Evolutionary conservation across 202 grass and related monocot species (phyloP).

Genomic region (Bolboschoenoplectus hybrid): DNA sequence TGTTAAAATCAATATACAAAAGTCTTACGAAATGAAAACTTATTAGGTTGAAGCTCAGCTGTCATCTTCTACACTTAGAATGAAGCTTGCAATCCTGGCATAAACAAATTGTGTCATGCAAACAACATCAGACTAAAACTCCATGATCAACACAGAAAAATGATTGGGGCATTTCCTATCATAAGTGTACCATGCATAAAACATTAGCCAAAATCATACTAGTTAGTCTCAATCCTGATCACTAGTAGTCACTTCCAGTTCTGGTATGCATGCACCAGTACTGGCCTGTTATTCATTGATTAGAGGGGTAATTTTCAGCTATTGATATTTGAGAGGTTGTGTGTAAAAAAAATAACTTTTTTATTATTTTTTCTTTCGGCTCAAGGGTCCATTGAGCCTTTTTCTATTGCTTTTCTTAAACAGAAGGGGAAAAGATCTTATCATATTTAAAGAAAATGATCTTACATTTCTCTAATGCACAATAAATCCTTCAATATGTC

Average conservation of each 20-base stretch:
- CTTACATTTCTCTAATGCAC: conserved; percentile 79
- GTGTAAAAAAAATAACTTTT: background rate
- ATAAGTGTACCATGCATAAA: background rate
- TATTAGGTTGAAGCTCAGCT: conserved; percentile 41
- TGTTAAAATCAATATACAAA: conserved; percentile 20
- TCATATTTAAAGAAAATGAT: conserved; percentile 22
- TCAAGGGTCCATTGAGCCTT: background rate
- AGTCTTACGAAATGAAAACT: background rate
- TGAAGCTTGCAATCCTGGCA: conserved; percentile 66
- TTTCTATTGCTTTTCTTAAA: background rate
- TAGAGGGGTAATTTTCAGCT: conserved; percentile 11
- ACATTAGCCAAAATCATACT: background rate
- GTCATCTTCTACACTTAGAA: conserved; percentile 43
- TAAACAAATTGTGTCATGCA: conserved; percentile 31
- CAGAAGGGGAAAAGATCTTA: background rate
- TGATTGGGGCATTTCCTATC: background rate
- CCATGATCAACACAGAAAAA: conserved; percentile 16
- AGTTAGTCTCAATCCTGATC: background rate
- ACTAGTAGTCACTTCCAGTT: background rate
- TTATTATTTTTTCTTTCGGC: background rate
- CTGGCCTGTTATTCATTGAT: background rate
- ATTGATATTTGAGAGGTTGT: background rate
- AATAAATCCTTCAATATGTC: conserved; percentile 74
- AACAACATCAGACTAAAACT: conserved; percentile 21
- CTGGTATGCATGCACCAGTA: background rate